Evolutionary conservation across 129 eudicot genomes (phyloP), one percentile per base, ranked within the genome.

Genomic region (Rutidosis leptorrhynchoides): DNA sequence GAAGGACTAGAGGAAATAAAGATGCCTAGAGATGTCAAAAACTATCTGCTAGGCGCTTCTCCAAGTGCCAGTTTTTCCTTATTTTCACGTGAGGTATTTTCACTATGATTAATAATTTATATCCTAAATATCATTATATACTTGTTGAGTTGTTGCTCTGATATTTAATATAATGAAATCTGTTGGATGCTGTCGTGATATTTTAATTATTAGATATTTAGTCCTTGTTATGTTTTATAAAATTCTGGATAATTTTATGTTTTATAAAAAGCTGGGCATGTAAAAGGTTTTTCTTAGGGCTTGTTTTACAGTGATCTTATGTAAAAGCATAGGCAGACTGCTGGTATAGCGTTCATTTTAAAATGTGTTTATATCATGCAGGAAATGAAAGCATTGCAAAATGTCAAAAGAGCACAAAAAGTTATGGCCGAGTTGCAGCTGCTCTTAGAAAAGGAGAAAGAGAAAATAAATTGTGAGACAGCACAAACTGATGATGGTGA

Each of bases 1-100:
- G n/a, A n/a, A n/a, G n/a, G n/a, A n/a, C n/a, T 2, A 1, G 26
- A n/a, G 9, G 1, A 40, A 45, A 24, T 10, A 58, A 28, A 11
- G 4, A 58, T 53, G 30, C 32, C 62, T 52, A 3, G 29, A 16
- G 49, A 33, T 16, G 32, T 53, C 4, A 53, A 29, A 67, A 67
- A 12, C 63, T 68, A 68, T 68, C 33, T 68, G 25, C 74, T 37
- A 3, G 65, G 25, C 57, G 3, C 65, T 42, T 69, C 65, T 69
- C 74, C 57, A 57, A 30, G 65, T 17, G 65, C 65, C 27, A 40
- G 40, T 17, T 24, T 57, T 57, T 35, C 74, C 35, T 15, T 69
- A 30, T 26, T 69, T 28, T 69, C 74, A 17, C 26, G 33, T 43
- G 62, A 57, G 74, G 65, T 56, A 56, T 26, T 27, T 37, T 40